Percentiles rank a stretch among this genome's conserved stretches.
These are phyloP conservation scores for Abrus pulchellus DNA, from an alignment of 306 rosid species.

Conservation along the genomic window DNA sequence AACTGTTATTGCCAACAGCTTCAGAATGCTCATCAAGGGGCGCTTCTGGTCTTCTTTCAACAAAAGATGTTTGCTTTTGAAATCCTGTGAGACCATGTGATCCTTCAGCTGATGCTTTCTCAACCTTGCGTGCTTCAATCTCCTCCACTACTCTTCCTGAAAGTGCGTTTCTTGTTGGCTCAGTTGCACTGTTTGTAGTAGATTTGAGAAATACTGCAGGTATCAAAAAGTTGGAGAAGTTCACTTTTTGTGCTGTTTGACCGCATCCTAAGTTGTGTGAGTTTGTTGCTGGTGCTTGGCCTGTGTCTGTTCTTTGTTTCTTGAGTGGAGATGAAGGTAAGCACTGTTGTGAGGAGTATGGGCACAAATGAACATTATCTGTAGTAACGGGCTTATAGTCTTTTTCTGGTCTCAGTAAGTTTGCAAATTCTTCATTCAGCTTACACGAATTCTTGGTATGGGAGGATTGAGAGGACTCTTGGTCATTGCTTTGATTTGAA, in stretches of 20 bases:
- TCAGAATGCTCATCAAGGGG: constrained; percentile 49
- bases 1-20: constrained; percentile 15
- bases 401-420: constrained; percentile 7
- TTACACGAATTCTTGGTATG: constrained; percentile 21
- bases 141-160: constrained; percentile 23
- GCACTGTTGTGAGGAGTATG: constrained; percentile 38
- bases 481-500: constrained; percentile 36
- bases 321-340: constrained; percentile 22
- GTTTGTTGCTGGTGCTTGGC: background rate
- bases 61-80: constrained; percentile 38
- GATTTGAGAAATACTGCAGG: constrained; percentile 47
- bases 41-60: constrained; percentile 33
- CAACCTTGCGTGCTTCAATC: constrained; percentile 22
- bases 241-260: constrained; percentile 32
- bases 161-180: constrained; percentile 1
- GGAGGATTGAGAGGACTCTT: constrained; percentile 6
- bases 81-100: constrained; percentile 28
- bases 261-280: constrained; percentile 35
- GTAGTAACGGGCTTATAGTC: background rate
- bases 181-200: constrained; percentile 27
- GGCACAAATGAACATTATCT: background rate
- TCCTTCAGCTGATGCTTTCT: constrained; percentile 23
- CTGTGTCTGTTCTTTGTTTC: constrained; percentile 43
- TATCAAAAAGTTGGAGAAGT: constrained; percentile 53
- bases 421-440: constrained; percentile 19